Evolutionary conservation across 768 basidiomycete genomes (phyloP).

Genomic region (Agaricus sinodeliciosus): DNA sequence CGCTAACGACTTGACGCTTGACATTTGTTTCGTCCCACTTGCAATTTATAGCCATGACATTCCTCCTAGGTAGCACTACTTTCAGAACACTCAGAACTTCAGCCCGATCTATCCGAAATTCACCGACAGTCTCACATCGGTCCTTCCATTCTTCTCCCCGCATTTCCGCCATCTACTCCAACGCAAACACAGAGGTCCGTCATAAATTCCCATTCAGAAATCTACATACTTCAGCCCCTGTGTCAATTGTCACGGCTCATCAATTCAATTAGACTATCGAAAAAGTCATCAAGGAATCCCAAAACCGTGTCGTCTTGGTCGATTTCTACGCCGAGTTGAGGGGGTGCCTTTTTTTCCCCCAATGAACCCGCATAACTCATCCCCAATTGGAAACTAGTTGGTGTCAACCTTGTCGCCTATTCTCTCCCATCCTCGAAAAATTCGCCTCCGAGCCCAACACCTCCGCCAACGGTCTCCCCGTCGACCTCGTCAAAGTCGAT

Average conservation of each 20-base stretch:
- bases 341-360: too few species aligned
- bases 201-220: background rate
- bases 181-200: constrained; percentile 40
- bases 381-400: constrained; percentile 38
- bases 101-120: background rate
- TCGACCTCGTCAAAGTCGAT: constrained; percentile 73
- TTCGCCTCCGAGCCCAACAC: constrained; percentile 38
- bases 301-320: constrained; percentile 55
- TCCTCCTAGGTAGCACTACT: background rate
- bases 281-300: constrained; percentile 26
- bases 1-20: too few species aligned
- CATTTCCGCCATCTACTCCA: constrained; percentile 33
- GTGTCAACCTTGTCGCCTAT: constrained; percentile 70
- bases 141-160: constrained; percentile 37
- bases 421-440: constrained; percentile 64
- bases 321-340: constrained; percentile 77
- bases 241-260: background rate
- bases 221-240: background rate
- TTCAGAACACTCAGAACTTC: background rate
- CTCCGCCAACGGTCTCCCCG: constrained; percentile 46
- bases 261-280: constrained; percentile 28
- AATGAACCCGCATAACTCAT: too few species aligned
- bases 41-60: too few species aligned
- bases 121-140: constrained; percentile 9
- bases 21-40: too few species aligned